Evolutionary conservation across 192 early-diverging fungal species (phyloP).

Genomic region (Coemansia sp.): DNA sequence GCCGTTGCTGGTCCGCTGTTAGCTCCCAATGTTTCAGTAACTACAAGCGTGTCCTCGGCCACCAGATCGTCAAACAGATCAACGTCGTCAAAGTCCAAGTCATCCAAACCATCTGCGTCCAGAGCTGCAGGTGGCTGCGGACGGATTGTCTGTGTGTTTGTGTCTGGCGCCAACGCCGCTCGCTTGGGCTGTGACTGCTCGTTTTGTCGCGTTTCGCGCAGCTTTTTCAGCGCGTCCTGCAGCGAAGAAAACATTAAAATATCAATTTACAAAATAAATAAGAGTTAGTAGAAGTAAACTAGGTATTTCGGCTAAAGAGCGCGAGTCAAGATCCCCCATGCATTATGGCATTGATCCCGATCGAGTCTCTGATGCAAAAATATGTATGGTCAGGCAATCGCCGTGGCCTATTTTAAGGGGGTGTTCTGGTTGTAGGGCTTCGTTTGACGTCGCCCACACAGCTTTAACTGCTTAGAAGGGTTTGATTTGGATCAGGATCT

Average conservation of each 20-base stretch:
- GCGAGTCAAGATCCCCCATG: too few relatives aligned
- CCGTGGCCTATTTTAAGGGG: too few relatives aligned
- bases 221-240: conserved; percentile 38
- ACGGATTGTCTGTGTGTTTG: neutral
- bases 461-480: too few relatives aligned
- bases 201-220: conserved; percentile 27
- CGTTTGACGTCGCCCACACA: too few relatives aligned
- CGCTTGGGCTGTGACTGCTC: conserved; percentile 29
- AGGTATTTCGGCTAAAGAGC: too few relatives aligned
- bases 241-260: conserved; percentile 32
- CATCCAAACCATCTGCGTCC: conserved; percentile 9
- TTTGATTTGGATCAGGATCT: too few relatives aligned
- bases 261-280: neutral
- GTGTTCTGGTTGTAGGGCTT: too few relatives aligned
- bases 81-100: conserved; percentile 24
- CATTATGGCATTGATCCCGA: neutral
- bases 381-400: neutral
- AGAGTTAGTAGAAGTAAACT: neutral
- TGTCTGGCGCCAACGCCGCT: conserved; percentile 8
- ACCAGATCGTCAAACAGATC: conserved; percentile 29
- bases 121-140: conserved; percentile 4
- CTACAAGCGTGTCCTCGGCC: neutral
- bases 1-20: neutral
- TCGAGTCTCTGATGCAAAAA: too few relatives aligned
- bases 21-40: neutral